These are phyloP conservation scores for Fusarium humuli DNA, from an alignment of 2,329 filamentous ascomycete species.

Conservation along the genomic window DNA sequence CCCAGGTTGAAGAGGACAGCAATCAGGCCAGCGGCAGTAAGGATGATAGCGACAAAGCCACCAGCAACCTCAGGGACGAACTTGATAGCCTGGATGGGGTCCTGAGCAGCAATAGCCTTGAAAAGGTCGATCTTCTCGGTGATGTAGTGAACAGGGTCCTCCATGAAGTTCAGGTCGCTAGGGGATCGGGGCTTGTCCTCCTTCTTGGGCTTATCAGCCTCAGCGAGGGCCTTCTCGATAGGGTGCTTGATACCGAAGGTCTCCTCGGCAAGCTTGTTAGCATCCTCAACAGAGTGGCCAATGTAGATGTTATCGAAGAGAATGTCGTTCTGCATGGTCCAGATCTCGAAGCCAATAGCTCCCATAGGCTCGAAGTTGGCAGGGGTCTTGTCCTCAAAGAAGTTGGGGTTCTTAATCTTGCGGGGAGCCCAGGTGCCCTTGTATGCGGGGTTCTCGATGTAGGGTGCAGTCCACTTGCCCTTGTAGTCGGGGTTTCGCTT, in stretches of 20 bases:
- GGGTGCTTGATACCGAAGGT: conserved; percentile 90
- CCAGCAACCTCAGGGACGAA: conserved; percentile 92
- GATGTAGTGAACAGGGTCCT: conserved; percentile 88
- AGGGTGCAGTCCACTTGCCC: conserved; percentile 96
- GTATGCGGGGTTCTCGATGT: conserved; percentile 97
- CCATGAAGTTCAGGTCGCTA: conserved; percentile 84
- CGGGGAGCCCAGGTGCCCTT: conserved; percentile 94
- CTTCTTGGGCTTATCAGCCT: conserved; percentile 82
- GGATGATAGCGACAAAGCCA: conserved; percentile 76
- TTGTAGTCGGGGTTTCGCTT: conserved; percentile 97
- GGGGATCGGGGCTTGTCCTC: conserved; percentile 74
- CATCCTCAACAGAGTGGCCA: conserved; percentile 94
- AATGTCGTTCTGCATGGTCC: conserved; percentile 99
- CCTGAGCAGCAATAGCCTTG: conserved; percentile 81
- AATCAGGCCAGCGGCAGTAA: conserved; percentile 78
- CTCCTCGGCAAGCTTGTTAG: conserved; percentile 87
- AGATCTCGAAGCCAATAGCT: conserved; percentile 98
- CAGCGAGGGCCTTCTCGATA: conserved; percentile 83
- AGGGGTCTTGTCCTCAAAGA: conserved; percentile 96
- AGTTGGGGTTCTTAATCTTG: conserved; percentile 97
- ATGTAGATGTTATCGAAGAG: conserved; percentile 99
- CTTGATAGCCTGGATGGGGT: conserved; percentile 86
- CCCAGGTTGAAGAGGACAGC: conserved; percentile 73
- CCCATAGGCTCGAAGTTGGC: conserved; percentile 98
- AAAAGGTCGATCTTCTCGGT: conserved; percentile 96